Base-by-base conservation (phyloP, 768 basidiomycete species). In the Boletus sp. region DNA sequence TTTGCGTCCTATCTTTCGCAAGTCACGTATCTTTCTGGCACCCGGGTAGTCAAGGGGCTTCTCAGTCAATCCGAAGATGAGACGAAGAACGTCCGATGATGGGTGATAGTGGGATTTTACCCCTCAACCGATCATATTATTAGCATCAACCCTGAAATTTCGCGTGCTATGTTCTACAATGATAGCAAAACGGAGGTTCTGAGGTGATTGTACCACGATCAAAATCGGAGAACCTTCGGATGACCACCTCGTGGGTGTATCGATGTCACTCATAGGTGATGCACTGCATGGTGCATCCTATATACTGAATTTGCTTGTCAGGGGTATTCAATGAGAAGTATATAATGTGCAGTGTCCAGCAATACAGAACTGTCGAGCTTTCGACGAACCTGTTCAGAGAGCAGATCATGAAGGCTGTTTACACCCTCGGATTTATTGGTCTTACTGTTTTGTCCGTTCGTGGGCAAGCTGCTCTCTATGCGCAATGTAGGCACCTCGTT, bases 391-490 rank as follows among this genome's bases (percentile, higher is more conserved):
- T 28, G 20, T 14, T 42, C 46, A 17, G 17, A 48, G 36, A 46
- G 17, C 7, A 24, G 36, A 9, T 12, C 17, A 59, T 61, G 60
- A 60, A 54, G 39, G 7, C 14, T 33, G 35, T 39, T 14, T 35
- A 48, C 24, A 24, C 58, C 42, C 46, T 61, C 7, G 52, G 29
- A 48, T 35, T 54, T 29, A 10, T 61, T 5, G 39, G 20, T 0
- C 18, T 60, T 18, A 10, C 50, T 39, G 49, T 42, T 14, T 29
- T 59, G n/a, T 55, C 46, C 9, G 58, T 54, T 45, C 35, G 36
- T 2, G 60, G 39, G 18, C 58, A 61, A 39, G 58, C 54, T 30
- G 46, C 41, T 24, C 53, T 60, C 41, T 61, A 60, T 35, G 58
- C 28, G 1, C 60, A 61, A 55, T 61, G 60, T 60, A 40, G 20